Percentiles rank a stretch among this genome's conserved stretches.
These are phyloP conservation scores for Pythium vanterpoolii DNA, from an alignment of 352 stramenopile genomes.

Conservation along the genomic window DNA sequence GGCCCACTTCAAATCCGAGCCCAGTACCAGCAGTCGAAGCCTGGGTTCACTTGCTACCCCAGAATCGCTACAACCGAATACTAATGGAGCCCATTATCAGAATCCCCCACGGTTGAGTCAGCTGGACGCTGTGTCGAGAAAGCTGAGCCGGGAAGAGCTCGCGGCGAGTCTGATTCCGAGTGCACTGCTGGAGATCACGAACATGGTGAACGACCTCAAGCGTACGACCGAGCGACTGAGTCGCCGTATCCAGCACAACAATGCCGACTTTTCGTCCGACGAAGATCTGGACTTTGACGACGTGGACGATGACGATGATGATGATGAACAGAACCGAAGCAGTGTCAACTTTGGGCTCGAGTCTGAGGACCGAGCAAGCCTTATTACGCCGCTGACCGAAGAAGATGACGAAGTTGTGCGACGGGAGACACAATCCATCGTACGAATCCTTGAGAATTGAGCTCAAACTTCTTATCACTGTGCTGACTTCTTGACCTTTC, in stretches of 20 bases:
- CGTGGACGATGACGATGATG: conserved; percentile 44
- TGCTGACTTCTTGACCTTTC: neutral
- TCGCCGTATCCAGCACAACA: conserved; percentile 34
- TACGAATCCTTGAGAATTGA: conserved; percentile 7
- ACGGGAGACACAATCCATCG: conserved; percentile 39
- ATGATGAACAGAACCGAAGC: conserved; percentile 26
- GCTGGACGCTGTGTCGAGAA: conserved; percentile 48
- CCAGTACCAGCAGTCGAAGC: neutral
- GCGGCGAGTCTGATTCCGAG: conserved; percentile 47
- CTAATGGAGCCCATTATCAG: neutral
- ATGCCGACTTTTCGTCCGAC: conserved; percentile 31
- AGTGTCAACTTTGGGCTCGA: conserved; percentile 27
- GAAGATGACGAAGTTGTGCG: conserved; percentile 60
- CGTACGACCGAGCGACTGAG: conserved; percentile 56
- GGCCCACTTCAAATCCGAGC: neutral
- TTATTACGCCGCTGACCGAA: conserved; percentile 43
- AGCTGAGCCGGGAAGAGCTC: conserved; percentile 51
- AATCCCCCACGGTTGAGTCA: conserved; percentile 11
- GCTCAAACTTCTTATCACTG: neutral
- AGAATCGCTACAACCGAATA: neutral
- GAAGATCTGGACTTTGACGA: conserved; percentile 44
- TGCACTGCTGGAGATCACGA: conserved; percentile 60
- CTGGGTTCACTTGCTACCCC: too few species aligned
- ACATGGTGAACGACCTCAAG: conserved; percentile 72
- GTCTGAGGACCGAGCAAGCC: conserved; percentile 5